phyloP scores from a whole-genome alignment of 2,329 filamentous ascomycete species.

The Allantophomopsis lycopodina region DNA sequence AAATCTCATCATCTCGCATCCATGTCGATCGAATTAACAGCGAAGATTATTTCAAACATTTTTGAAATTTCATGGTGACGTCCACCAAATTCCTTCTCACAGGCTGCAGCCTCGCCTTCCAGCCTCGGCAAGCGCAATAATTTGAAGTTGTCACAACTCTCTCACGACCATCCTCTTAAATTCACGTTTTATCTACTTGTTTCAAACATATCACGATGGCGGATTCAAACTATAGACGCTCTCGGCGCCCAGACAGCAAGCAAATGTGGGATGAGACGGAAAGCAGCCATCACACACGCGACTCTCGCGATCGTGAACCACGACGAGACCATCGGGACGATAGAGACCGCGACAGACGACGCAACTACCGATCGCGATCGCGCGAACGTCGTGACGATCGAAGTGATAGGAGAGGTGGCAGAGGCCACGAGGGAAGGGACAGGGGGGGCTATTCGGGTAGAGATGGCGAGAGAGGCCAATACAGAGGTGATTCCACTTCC shows the following conservation, averaged over 20 bases:
- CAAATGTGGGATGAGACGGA: constrained; percentile 44
- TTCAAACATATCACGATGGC: constrained; percentile 23
- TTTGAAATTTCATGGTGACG: no score
- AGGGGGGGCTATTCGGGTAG: constrained; percentile 4
- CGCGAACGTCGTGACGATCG: constrained; percentile 15
- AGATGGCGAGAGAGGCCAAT: neutral
- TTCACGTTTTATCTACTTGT: no score
- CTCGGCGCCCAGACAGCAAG: constrained; percentile 37
- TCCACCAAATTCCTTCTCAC: no score
- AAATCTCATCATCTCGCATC: no score
- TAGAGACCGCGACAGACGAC: constrained; percentile 19
- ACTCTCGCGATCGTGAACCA: neutral
- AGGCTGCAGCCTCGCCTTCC: no score
- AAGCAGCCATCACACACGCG: constrained; percentile 19
- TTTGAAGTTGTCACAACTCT: no score
- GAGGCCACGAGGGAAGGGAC: constrained; percentile 20
- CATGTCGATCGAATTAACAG: no score
- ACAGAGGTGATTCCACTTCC: neutral
- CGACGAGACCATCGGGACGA: constrained; percentile 4
- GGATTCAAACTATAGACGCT: constrained; percentile 35
- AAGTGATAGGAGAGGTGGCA: constrained; percentile 15
- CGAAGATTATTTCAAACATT: no score
- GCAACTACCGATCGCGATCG: constrained; percentile 25
- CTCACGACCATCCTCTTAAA: no score
- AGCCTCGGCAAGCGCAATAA: no score